phyloP scores from a whole-genome alignment of 345 rosid species.

The Rubroshorea leprosula region DNA sequence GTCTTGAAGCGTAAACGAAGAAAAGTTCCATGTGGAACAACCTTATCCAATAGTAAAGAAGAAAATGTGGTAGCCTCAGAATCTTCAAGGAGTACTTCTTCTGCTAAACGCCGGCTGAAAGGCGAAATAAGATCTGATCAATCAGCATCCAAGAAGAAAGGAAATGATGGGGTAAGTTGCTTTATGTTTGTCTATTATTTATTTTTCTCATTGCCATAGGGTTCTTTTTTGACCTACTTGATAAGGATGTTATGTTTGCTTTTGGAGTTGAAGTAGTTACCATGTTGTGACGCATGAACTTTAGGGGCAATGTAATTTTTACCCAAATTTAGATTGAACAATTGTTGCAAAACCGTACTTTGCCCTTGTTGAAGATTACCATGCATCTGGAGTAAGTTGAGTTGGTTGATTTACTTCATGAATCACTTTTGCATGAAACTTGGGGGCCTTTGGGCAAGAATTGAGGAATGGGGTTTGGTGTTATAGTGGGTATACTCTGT shows the following conservation, averaged over 20 bases:
- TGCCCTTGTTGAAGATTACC: background rate
- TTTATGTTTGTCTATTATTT: slow-evolving; percentile 1
- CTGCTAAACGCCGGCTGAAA: slow-evolving; percentile 49
- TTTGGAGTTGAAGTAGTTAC: background rate
- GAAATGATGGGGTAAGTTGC: slow-evolving; percentile 85
- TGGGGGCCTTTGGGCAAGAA: background rate
- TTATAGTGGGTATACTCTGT: background rate
- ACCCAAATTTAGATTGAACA: background rate
- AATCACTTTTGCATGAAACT: background rate
- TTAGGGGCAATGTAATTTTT: background rate
- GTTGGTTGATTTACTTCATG: too few relatives aligned
- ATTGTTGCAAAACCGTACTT: background rate
- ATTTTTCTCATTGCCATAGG: too few relatives aligned
- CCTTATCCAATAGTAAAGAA: slow-evolving; percentile 53
- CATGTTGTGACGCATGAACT: background rate
- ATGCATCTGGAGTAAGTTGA: background rate
- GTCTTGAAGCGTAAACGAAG: slow-evolving; percentile 95
- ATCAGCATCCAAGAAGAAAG: slow-evolving; percentile 72
- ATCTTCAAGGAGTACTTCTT: slow-evolving; percentile 42
- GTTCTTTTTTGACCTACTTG: background rate
- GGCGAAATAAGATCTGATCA: slow-evolving; percentile 41
- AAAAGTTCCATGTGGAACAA: slow-evolving; percentile 63
- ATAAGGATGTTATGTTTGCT: background rate
- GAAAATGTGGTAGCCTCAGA: slow-evolving; percentile 42
- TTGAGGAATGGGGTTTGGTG: background rate